phyloP scores from a whole-genome alignment of 306 rosid genomes.

The Rosa multiflora region DNA sequence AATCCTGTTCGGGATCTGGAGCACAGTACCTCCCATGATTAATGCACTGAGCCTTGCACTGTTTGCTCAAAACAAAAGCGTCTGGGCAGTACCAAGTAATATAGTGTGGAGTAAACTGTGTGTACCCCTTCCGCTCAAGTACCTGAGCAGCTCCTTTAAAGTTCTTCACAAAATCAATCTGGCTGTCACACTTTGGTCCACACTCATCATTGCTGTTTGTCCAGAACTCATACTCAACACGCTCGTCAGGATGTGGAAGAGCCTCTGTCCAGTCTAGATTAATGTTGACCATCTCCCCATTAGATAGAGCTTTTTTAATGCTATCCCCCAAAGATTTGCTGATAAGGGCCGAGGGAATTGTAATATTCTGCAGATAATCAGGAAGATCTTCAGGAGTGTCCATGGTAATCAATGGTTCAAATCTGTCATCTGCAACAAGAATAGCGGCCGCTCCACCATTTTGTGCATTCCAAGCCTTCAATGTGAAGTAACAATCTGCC shows the following conservation, averaged over 20 bases:
- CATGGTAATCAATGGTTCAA: conserved; percentile 84
- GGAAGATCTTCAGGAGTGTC: conserved; percentile 82
- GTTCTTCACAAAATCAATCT: conserved; percentile 67
- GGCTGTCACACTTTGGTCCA: conserved; percentile 82
- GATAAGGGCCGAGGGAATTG: conserved; percentile 84
- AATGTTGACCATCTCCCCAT: conserved; percentile 63
- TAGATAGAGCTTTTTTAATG: conserved; percentile 65
- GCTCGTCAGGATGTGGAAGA: conserved; percentile 97
- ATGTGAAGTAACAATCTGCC: conserved; percentile 92
- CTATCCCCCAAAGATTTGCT: conserved; percentile 76
- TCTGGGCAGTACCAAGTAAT: conserved; percentile 96
- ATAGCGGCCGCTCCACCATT: conserved; percentile 93
- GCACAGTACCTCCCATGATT: conserved; percentile 93
- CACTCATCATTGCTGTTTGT: conserved; percentile 96
- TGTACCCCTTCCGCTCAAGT: conserved; percentile 80
- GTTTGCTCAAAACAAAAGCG: conserved; percentile 70
- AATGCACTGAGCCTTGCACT: conserved; percentile 90
- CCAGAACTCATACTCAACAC: conserved; percentile 96
- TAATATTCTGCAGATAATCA: conserved; percentile 70
- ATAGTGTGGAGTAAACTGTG: conserved; percentile 88
- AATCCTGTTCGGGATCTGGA: conserved; percentile 97
- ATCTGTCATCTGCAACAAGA: conserved; percentile 82
- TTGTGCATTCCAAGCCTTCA: conserved; percentile 98
- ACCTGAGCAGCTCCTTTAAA: conserved; percentile 93
- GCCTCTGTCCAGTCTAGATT: conserved; percentile 98